Base-by-base conservation (phyloP, 2,329 filamentous ascomycete genomes). In the Penicillium frequentans region DNA sequence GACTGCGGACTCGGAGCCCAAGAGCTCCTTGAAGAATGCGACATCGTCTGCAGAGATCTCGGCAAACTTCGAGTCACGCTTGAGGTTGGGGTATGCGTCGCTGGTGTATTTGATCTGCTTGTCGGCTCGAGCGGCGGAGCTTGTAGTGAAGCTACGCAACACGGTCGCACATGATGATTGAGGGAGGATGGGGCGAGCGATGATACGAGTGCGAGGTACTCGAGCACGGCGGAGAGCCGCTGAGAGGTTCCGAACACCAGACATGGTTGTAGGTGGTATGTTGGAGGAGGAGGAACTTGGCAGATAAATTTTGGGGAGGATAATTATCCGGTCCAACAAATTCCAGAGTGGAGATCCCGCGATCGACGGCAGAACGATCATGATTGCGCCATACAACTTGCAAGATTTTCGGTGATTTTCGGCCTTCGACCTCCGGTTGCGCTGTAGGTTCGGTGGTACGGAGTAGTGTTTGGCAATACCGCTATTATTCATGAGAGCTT, bases 41-140 rank as follows among this genome's bases (percentile, higher is more conserved):
- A 98, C 90, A 81, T 99, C 90, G 39, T 93, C 89, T 45, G 81
- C 74, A 3, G 87, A 91, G 65, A 99, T 77, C 70, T 81, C 68
- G 13, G 69, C 68, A 74, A 95, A 99, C 27, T 86, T 87, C 14
- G 85, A 74, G 69, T 97, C 86, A 64, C 95, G 86, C 78, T 93
- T 86, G 68, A 99, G 81, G 58, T 89, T 82, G 9, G 95, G 93
- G 57, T 84, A 86, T 71, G 87, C 89, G 65, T 96, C 90, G 53
- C 90, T 86, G 16, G 95, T 99, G 78, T 90, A 90, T 74, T 90
- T 90, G 70, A 88, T 69, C 52, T 75, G 67, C 49, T 70, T 68
- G 26, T 67, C 65, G 33, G 64, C 64, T 27, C 57, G 57, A 50
- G 65, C 58, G 42, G 60, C 57, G 54, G 70, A 58, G 64, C 68